A percentile compares a stretch with the other conserved stretches of the same genome.
Evolutionary conservation across 2,329 filamentous ascomycete genomes (phyloP).

Genomic region (Coniochaeta sp.): DNA sequence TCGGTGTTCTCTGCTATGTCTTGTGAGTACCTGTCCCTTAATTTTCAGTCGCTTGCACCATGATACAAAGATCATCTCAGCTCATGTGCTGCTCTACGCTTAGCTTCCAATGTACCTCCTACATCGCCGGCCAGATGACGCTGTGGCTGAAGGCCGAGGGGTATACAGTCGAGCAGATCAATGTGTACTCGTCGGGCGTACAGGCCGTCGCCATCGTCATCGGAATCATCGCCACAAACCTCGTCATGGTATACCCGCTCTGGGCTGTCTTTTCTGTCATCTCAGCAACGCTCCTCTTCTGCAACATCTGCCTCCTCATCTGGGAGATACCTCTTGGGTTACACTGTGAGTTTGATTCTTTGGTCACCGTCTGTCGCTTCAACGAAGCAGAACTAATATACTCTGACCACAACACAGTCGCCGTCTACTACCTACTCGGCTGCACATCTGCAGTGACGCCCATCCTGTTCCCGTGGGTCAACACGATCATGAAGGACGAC

Average conservation of each 20-base stretch:
- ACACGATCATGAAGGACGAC: constrained; percentile 15
- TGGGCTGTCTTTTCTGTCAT: constrained; percentile 19
- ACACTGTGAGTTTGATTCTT: constrained; percentile 5
- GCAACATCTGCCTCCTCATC: constrained; percentile 12
- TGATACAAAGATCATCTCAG: not conserved
- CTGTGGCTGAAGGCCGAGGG: constrained; percentile 16
- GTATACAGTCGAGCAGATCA: constrained; percentile 17
- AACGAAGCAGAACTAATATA: not conserved
- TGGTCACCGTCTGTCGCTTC: not conserved
- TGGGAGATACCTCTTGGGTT: constrained; percentile 16
- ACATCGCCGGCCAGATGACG: constrained; percentile 17
- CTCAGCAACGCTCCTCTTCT: constrained; percentile 13
- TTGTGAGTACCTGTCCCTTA: not conserved
- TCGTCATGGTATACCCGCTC: constrained; percentile 21
- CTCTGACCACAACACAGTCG: constrained; percentile 3
- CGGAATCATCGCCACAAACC: constrained; percentile 15
- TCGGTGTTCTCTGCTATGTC: constrained; percentile 16
- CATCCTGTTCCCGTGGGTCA: constrained; percentile 16
- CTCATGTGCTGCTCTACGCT: not conserved
- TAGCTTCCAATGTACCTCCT: constrained; percentile 13
- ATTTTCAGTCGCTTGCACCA: too few species aligned
- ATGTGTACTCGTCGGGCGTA: constrained; percentile 18
- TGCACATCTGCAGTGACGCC: constrained; percentile 15
- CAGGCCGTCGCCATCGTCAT: constrained; percentile 20
- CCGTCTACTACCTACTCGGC: constrained; percentile 10